Evolutionary conservation across 257 asterid species (phyloP), one percentile per base, ranked within the genome.

Genomic region (Solanum etuberosum): DNA sequence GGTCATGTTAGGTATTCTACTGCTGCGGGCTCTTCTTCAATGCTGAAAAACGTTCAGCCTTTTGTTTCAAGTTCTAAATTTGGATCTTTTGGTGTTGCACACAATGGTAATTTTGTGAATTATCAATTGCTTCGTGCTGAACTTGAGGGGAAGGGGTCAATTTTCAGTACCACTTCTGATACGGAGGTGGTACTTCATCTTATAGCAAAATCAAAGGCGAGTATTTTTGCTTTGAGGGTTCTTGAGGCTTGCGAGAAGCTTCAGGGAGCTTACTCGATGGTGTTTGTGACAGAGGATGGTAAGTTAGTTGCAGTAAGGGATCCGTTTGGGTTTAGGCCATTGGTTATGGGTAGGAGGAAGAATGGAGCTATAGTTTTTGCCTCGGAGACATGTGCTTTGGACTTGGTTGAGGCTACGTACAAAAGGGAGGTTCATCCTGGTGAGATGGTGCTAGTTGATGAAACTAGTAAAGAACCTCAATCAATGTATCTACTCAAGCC

Each of bases 1-100:
- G 99, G 99, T 21, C 99, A 97, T 46, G 98, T 97, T 34, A 92
- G 99, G 48, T 97, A 95, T 87, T 95, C 98, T 0, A 97, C 98
- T 0, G 99, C 98, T 4, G 99, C 98, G 3, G 83, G 83, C 23
- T 76, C 83, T n/a, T 86, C 98, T 1, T 95, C 98, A 21, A 97
- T 97, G 99, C 92, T 97, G 6, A 94, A 97, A 76, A 97, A 97
- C 86, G 97, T 97, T 12, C 99, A 97, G 90, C 99, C 99, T 11
- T 97, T 97, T 72, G 98, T 95, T 5, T 96, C 98, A 2, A 96
- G 95, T 13, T 97, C 93, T 86, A 77, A 94, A 85, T 95, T 90
- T 86, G 99, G 98, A 37, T 94, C 98, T 0, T 92, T 94, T 29
- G 99, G 98, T 6, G 99, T 97, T 21, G 99, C 99, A 32, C 99